Conservation (phyloP, 2,329 filamentous ascomycete genomes). For the Penicillium sp. region DNA sequence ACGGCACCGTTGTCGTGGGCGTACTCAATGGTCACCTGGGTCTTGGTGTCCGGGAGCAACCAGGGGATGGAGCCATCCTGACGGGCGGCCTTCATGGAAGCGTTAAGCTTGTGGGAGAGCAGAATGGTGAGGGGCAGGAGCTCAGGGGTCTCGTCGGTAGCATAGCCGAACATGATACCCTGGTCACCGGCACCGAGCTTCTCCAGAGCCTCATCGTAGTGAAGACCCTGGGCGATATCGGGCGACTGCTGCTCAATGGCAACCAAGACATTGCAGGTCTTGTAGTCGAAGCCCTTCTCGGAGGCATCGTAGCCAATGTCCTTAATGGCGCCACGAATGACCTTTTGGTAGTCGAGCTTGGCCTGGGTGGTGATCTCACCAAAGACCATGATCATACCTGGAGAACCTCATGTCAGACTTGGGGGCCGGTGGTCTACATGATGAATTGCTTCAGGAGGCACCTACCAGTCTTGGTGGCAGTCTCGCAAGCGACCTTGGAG, state of each 20-base stretch:
- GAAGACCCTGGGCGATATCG: constrained; percentile 97
- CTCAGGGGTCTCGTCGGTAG: constrained; percentile 98
- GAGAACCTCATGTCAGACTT: constrained; percentile 13
- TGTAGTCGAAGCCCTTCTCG: constrained; percentile 98
- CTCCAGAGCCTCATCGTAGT: constrained; percentile 97
- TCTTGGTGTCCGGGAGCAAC: constrained; percentile 99
- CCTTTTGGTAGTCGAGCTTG: constrained; percentile 94
- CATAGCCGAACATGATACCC: constrained; percentile 99
- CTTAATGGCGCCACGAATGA: constrained; percentile 92
- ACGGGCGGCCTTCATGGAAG: constrained; percentile 86
- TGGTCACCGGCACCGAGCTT: constrained; percentile 98
- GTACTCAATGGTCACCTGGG: constrained; percentile 98
- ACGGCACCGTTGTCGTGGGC: constrained; percentile 91
- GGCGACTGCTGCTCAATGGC: constrained; percentile 99
- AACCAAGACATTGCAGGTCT: constrained; percentile 97
- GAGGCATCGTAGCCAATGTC: constrained; percentile 98
- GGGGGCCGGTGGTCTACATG: constrained; percentile 4
- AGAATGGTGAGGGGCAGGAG: constrained; percentile 90
- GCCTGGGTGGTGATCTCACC: constrained; percentile 98
- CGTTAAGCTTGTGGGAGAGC: constrained; percentile 95
- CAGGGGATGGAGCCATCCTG: constrained; percentile 84
- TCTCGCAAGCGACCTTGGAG: constrained; percentile 98
- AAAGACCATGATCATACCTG: constrained; percentile 91
- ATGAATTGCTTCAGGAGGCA: constrained; percentile 10
- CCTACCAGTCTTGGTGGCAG: constrained; percentile 95